A percentile compares a stretch with the other conserved stretches of the same genome.
Evolutionary conservation across 805 yeast genomes (phyloP).

Genomic region (Suhomyces sp.): DNA sequence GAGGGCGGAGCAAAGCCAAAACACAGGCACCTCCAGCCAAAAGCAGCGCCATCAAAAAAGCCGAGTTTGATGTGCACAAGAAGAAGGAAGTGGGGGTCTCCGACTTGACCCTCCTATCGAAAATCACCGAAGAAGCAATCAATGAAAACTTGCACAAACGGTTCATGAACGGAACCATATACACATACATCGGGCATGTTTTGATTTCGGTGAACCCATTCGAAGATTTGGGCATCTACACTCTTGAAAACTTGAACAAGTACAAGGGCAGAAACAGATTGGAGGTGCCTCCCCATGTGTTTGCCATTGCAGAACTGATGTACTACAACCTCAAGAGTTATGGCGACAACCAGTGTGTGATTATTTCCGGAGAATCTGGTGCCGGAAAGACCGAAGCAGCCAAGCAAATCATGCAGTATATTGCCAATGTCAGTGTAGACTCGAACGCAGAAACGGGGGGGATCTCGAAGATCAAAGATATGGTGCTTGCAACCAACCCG

Average conservation of each 20-base stretch:
- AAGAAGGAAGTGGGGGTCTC: slow-evolving; percentile 98
- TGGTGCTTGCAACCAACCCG: slow-evolving; percentile 97
- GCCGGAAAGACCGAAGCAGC: slow-evolving; percentile 99
- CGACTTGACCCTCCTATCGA: slow-evolving; percentile 84
- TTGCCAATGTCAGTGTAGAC: slow-evolving; percentile 80
- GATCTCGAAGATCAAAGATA: slow-evolving; percentile 86
- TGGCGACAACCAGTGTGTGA: slow-evolving; percentile 93
- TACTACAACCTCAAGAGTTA: slow-evolving; percentile 93
- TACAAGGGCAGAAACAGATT: slow-evolving; percentile 90
- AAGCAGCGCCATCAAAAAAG: slow-evolving; percentile 68
- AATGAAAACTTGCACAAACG: slow-evolving; percentile 87
- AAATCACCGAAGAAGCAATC: slow-evolving; percentile 87
- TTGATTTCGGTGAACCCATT: slow-evolving; percentile 95
- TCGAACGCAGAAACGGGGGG: slow-evolving; percentile 47
- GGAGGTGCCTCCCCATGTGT: slow-evolving; percentile 98
- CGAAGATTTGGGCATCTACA: slow-evolving; percentile 92
- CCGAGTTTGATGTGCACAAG: slow-evolving; percentile 81
- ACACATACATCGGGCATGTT: slow-evolving; percentile 92
- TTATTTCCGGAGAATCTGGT: slow-evolving; percentile 96
- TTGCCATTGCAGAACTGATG: slow-evolving; percentile 96
- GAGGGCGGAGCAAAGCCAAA: slow-evolving; percentile 55
- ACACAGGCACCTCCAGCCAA: slow-evolving; percentile 55
- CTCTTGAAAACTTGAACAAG: slow-evolving; percentile 67
- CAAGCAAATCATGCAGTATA: slow-evolving; percentile 94
- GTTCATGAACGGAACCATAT: slow-evolving; percentile 84